Percentiles rank a stretch among this genome's conserved stretches.
These are phyloP conservation scores for Proteromonas lacertae DNA, from an alignment of 352 stramenopile genomes.

Conservation along the genomic window DNA sequence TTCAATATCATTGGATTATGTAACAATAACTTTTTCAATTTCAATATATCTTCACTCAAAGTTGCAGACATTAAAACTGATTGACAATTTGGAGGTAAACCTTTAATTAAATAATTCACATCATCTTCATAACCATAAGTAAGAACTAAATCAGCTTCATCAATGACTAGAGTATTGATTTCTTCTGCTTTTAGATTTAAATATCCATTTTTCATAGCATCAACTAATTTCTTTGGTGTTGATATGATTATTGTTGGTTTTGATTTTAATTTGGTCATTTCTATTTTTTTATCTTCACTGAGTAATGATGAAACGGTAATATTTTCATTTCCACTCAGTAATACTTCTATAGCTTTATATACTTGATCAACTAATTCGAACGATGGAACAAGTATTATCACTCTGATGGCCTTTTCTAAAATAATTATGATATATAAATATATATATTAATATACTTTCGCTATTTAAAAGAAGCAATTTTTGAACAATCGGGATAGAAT, in stretches of 20 bases:
- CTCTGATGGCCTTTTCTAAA: slow-evolving; percentile 6
- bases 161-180: slow-evolving; percentile 82
- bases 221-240: slow-evolving; percentile 64
- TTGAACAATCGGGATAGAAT: slow-evolving; percentile 48
- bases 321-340: slow-evolving; percentile 2
- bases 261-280: slow-evolving; percentile 4
- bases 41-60: slow-evolving; percentile 66
- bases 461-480: slow-evolving; percentile 24
- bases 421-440: too few relatives aligned
- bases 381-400: slow-evolving; percentile 76
- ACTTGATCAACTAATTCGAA: slow-evolving; percentile 85
- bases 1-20: slow-evolving; percentile 78
- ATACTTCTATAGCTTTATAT: slow-evolving; percentile 33
- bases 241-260: slow-evolving; percentile 66
- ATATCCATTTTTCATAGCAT: slow-evolving; percentile 31
- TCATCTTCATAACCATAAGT: slow-evolving; percentile 71
- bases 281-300: neutral
- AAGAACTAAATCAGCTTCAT: slow-evolving; percentile 90
- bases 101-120: too few relatives aligned
- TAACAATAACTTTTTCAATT: slow-evolving; percentile 78
- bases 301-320: neutral
- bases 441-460: too few relatives aligned
- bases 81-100: slow-evolving; percentile 80
- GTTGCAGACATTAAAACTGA: slow-evolving; percentile 91
- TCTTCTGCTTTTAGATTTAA: slow-evolving; percentile 34